phyloP scores from a whole-genome alignment of 106 monocot genomes.

The Apostasia ramifera region DNA sequence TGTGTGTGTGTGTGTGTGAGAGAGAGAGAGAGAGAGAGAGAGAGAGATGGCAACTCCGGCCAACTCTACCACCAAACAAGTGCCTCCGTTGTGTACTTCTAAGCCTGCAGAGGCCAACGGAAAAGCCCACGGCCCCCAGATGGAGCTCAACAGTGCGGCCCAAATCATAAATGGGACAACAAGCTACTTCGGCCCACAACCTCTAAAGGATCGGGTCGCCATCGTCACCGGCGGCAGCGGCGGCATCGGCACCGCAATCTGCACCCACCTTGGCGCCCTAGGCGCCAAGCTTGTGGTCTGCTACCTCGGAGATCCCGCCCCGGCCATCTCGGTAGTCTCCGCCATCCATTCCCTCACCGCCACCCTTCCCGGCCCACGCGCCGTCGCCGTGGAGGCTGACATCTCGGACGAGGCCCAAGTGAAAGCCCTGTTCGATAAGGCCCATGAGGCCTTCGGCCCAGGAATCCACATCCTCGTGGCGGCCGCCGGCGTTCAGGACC shows the following conservation, averaged over 20 bases:
- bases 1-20: rapidly evolving
- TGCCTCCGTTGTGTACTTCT: too few relatives aligned
- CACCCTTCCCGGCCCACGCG: neutral
- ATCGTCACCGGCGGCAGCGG: constrained; percentile 18
- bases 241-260: constrained; percentile 18
- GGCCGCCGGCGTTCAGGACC: constrained; percentile 10
- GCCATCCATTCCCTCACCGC: neutral
- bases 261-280: constrained; percentile 19
- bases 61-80: neutral
- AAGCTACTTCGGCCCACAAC: neutral
- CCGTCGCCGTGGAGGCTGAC: constrained; percentile 14
- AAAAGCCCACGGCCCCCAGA: too few relatives aligned
- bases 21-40: neutral
- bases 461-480: constrained; percentile 7
- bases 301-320: constrained; percentile 15
- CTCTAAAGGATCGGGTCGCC: constrained; percentile 11
- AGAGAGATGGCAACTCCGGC: neutral
- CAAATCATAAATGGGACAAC: too few relatives aligned
- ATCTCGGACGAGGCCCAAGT: constrained; percentile 6
- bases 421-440: constrained; percentile 10
- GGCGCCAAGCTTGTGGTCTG: constrained; percentile 11
- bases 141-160: too few relatives aligned
- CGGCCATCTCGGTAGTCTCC: neutral
- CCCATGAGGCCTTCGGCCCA: constrained; percentile 14
- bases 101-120: too few relatives aligned